Evolutionary conservation across 306 rosid species (phyloP), one percentile per base, ranked within the genome.

Genomic region (Macrotyloma uniflorum): DNA sequence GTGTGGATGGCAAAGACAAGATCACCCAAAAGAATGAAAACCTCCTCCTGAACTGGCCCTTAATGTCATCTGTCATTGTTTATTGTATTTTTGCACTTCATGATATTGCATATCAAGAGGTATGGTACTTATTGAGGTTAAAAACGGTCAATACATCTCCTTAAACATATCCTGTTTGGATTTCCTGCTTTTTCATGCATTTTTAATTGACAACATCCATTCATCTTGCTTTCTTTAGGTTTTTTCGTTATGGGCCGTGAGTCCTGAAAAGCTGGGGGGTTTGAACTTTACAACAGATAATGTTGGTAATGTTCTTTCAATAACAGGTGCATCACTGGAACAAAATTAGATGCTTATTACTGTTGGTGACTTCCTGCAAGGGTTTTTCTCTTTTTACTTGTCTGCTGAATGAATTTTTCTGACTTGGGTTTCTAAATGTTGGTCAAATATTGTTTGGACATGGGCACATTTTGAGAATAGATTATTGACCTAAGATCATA

Each of bases 61-160:
- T 92, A 77, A 94, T 94, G 94, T 92, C 97, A 80, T 72, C 97
- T 43, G 80, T 92, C 80, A 53, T 92, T 67, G 85, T 77, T 80
- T 90, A 90, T 74, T 86, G 88, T 77, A 47, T 90, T 20, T 85
- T 90, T 77, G 70, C 97, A 69, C 95, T 94, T 75, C 95, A 92
- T 79, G 95, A 92, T 77, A 80, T 90, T 86, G 97, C 97, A 55
- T 94, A 89, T 68, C 82, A 84, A 63, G 98, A 90, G 97, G 98
- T 93, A 85, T 68, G 42, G 33, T 71, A 80, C 22, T n/a, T 5
- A 5, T 66, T 68, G 30, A 49, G 51, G 61, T 13, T 75, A 26
- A 26, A 26, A 26, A 26, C 64, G 1, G 32, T 43, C 45, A 24
- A 42, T 62, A 28, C 66, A 51, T 35, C 35, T 64, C 24, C 4